Evolutionary conservation across 352 stramenopile genomes (phyloP).

Genomic region (Globisporangium ultimum): DNA sequence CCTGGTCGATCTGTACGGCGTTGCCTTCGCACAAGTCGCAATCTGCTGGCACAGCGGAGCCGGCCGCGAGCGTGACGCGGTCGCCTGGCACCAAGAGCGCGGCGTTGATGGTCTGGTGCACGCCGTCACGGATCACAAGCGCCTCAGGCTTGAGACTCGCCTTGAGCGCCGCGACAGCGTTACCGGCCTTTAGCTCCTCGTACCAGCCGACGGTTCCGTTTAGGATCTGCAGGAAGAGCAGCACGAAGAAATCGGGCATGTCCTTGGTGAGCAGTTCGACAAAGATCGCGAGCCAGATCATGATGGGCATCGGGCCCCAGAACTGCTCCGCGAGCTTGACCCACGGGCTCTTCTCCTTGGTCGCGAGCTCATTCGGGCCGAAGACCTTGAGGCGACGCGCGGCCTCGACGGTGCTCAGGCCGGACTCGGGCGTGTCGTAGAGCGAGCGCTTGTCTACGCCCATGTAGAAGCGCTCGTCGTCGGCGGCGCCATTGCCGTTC

Average conservation of each 20-base stretch:
- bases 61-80: slow-evolving; percentile 86
- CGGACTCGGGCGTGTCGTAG: slow-evolving; percentile 58
- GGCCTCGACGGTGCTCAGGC: slow-evolving; percentile 82
- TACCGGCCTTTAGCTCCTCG: slow-evolving; percentile 78
- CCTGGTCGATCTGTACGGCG: slow-evolving; percentile 88
- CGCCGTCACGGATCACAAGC: slow-evolving; percentile 86
- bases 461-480: slow-evolving; percentile 78
- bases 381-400: slow-evolving; percentile 75
- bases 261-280: slow-evolving; percentile 66
- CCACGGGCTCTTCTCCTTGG: slow-evolving; percentile 41
- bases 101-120: slow-evolving; percentile 87
- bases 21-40: slow-evolving; percentile 82
- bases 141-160: slow-evolving; percentile 82
- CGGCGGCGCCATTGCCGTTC: slow-evolving; percentile 13
- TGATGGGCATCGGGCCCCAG: slow-evolving; percentile 86
- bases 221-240: slow-evolving; percentile 71
- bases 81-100: slow-evolving; percentile 93
- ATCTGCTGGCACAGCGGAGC: slow-evolving; percentile 92
- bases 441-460: slow-evolving; percentile 77
- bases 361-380: slow-evolving; percentile 85
- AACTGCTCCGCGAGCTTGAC: slow-evolving; percentile 68
- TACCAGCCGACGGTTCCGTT: slow-evolving; percentile 74
- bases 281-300: slow-evolving; percentile 90
- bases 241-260: slow-evolving; percentile 55
- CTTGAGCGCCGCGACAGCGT: slow-evolving; percentile 86